A percentile compares a stretch with the other conserved stretches of the same genome.
These are phyloP conservation scores for Citrullus mucosospermus DNA, from an alignment of 306 rosid genomes.

Conservation along the genomic window DNA sequence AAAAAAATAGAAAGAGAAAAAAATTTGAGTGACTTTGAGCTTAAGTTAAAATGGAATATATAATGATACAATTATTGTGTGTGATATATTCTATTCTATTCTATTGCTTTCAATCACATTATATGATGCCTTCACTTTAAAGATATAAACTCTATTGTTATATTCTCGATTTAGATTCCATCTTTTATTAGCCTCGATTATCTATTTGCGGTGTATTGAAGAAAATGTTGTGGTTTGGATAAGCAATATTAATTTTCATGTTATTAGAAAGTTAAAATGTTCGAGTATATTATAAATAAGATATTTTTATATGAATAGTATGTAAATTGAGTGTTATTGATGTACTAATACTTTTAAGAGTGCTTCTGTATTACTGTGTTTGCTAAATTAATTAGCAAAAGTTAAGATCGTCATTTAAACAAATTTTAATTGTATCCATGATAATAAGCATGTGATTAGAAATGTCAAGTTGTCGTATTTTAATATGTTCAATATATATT, in stretches of 20 bases:
- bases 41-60: constrained; percentile 1
- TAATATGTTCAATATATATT: too few species aligned
- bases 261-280: not conserved
- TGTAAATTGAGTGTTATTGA: too few species aligned
- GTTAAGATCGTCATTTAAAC: too few species aligned
- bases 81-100: not conserved
- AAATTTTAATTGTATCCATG: too few species aligned
- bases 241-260: not conserved
- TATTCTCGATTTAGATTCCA: not conserved
- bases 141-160: not conserved
- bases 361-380: too few species aligned
- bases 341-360: too few species aligned
- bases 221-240: not conserved
- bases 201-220: not conserved
- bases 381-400: too few species aligned
- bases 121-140: not conserved
- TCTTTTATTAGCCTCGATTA: not conserved
- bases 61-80: not conserved
- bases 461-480: too few species aligned
- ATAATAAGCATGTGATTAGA: too few species aligned
- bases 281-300: not conserved
- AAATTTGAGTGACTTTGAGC: not conserved
- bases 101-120: not conserved
- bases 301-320: not conserved
- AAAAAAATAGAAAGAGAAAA: too few species aligned